Evolutionary conservation across 306 rosid genomes (phyloP).

Genomic region (Cicer pinnatifidum): DNA sequence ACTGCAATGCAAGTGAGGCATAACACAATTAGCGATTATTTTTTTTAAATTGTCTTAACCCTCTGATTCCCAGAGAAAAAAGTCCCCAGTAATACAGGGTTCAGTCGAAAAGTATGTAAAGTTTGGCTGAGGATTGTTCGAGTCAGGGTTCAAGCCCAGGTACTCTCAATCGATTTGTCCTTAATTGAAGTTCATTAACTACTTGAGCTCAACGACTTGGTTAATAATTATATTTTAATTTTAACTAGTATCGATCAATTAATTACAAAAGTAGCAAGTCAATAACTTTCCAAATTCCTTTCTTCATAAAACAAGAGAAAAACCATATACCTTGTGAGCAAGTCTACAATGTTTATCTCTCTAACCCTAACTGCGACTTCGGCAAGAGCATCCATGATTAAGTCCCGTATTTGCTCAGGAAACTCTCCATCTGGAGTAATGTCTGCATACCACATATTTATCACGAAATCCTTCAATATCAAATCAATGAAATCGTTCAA

Average conservation of each 20-base stretch:
- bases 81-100: too few relatives aligned
- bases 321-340: slow-evolving; percentile 76
- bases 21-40: slow-evolving; percentile 21
- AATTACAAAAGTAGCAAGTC: slow-evolving; percentile 17
- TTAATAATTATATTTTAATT: too few relatives aligned
- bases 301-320: slow-evolving; percentile 27
- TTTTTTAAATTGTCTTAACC: neutral
- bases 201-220: too few relatives aligned
- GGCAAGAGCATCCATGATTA: slow-evolving; percentile 90
- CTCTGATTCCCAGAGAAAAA: too few relatives aligned
- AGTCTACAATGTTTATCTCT: slow-evolving; percentile 89
- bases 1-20: slow-evolving; percentile 62
- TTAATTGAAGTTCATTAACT: too few relatives aligned
- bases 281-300: slow-evolving; percentile 36
- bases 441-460: slow-evolving; percentile 87
- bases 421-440: slow-evolving; percentile 86
- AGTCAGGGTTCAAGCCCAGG: too few relatives aligned
- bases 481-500: slow-evolving; percentile 72
- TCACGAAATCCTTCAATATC: slow-evolving; percentile 87
- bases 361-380: slow-evolving; percentile 81
- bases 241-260: neutral
- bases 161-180: too few relatives aligned
- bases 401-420: slow-evolving; percentile 74
- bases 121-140: too few relatives aligned
- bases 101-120: too few relatives aligned